Conservation (phyloP, 345 rosid species). For the Dipteronia dyeriana region DNA sequence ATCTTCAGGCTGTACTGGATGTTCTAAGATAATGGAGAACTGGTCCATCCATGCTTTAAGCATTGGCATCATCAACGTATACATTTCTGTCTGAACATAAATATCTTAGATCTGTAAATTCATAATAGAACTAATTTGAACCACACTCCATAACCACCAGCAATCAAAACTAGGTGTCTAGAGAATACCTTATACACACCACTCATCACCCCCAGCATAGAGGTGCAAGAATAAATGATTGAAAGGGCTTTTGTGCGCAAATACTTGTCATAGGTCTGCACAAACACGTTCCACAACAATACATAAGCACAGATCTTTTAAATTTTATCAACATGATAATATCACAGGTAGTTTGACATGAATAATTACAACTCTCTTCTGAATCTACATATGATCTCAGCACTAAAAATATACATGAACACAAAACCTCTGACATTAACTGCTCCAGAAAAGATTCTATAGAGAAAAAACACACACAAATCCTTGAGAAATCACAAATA, state of each 20-base stretch:
- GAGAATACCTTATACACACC: constrained; percentile 74
- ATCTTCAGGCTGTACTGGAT: constrained; percentile 80
- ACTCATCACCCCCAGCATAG: constrained; percentile 80
- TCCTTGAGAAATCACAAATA: not conserved
- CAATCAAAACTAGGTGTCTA: constrained; percentile 14
- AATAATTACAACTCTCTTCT: not conserved
- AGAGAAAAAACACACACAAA: not conserved
- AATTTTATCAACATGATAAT: not conserved
- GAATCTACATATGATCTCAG: not conserved
- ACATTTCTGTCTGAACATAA: constrained; percentile 69
- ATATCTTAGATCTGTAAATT: constrained; percentile 36
- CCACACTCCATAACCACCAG: constrained; percentile 16
- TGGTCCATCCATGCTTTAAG: constrained; percentile 75
- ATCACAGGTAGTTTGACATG: not conserved
- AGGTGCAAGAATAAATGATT: constrained; percentile 74
- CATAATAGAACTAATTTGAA: constrained; percentile 27
- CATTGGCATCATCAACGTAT: constrained; percentile 57
- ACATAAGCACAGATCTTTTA: constrained; percentile 17
- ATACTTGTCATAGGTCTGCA: constrained; percentile 75
- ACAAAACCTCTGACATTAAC: not conserved
- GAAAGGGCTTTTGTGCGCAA: constrained; percentile 77
- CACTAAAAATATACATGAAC: not conserved
- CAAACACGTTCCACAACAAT: constrained; percentile 14
- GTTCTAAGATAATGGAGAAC: constrained; percentile 62
- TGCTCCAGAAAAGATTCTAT: not conserved